Evolutionary conservation across 1,139 yeast genomes (phyloP), one percentile per base, ranked within the genome.

Genomic region (Pichia norvegensis): DNA sequence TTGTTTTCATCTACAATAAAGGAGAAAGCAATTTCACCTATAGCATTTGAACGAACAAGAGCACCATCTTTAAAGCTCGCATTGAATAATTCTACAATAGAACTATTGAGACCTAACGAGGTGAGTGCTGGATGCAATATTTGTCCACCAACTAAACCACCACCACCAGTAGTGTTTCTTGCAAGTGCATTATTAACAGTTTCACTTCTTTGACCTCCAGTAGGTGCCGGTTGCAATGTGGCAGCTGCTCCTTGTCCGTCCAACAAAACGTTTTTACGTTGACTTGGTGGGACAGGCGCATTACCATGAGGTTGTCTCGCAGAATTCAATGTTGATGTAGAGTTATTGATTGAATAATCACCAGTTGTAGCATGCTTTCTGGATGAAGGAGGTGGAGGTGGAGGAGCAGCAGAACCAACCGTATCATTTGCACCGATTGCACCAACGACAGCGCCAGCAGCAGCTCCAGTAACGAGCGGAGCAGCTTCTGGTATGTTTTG

Each of bases 11-110:
- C 61, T 3, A 60, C 52, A 37, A 68, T 73, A 63, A 77, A 85
- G 58, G 80, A 81, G 59, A 86, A 75, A 0, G 95, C 94, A 55
- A 86, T 67, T 62, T 86, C 95, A 40, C 95, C 95, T 49, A 83
- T 73, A 16, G 80, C 72, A 56, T 81, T 81, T 1, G 85, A 74
- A 42, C 77, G 73, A 4, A 63, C 58, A 36, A 80, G 66, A 38
- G 67, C 66, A 27, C 92, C 94, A 59, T 82, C 87, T 51, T 76
- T 77, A 61, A 81, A 79, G 20, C 74, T 72, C 4, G 86, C 94
- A 60, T 81, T 84, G 52, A 85, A 71, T n/a, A 84, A 79, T 63
- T 87, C 95, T 14, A 90, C 90, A 52, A 86, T 67, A 35, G 94
- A 81, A 1, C 87, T 78, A 58, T 82, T 82, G 56, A 87, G 69